Percentiles rank a stretch among this genome's conserved stretches.
These are phyloP conservation scores for Amphicarpaea edgeworthii DNA, from an alignment of 306 rosid genomes.

Conservation along the genomic window DNA sequence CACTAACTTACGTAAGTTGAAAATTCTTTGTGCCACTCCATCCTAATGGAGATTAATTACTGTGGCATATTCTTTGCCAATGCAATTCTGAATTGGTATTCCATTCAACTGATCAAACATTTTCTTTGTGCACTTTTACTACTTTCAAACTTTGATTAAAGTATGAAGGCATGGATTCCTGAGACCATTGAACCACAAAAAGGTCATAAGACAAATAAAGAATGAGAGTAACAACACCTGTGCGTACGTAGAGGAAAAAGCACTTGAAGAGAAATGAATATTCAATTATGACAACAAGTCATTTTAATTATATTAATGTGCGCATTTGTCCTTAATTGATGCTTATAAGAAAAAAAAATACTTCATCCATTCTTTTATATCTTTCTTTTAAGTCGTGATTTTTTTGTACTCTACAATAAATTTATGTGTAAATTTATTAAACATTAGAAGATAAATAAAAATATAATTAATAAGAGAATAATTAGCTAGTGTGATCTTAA, in stretches of 20 bases:
- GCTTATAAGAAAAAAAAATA: too few relatives aligned
- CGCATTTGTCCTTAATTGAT: not conserved
- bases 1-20: not conserved
- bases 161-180: not conserved
- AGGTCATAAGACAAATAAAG: not conserved
- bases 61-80: not conserved
- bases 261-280: not conserved
- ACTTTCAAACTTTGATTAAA: conserved; percentile 17
- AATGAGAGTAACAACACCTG: not conserved
- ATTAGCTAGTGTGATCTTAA: too few relatives aligned
- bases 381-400: too few relatives aligned
- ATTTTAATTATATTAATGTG: not conserved
- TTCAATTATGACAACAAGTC: not conserved
- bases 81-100: conserved; percentile 18
- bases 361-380: too few relatives aligned
- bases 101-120: not conserved
- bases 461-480: too few relatives aligned
- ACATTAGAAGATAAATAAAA: too few relatives aligned
- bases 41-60: not conserved
- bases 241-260: not conserved
- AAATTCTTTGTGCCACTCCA: not conserved
- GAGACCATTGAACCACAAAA: not conserved
- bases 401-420: too few relatives aligned
- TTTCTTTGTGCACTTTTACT: conserved; percentile 17
- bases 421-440: too few relatives aligned